Conservation (phyloP, 2,329 filamentous ascomycete genomes). For the Colletotrichum trifolii region DNA sequence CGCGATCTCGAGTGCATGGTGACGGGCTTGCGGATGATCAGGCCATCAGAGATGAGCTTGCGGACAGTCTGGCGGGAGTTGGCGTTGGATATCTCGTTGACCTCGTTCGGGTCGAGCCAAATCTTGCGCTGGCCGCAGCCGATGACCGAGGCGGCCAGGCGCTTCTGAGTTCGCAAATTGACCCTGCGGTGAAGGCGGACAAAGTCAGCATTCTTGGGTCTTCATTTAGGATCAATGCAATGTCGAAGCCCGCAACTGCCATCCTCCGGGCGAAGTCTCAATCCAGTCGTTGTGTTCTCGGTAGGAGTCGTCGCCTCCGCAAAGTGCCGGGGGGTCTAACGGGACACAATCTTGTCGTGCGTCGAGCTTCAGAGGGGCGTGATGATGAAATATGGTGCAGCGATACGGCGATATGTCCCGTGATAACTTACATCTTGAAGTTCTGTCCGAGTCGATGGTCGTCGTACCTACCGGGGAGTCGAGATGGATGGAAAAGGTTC, state of each 20-base stretch:
- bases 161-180: constrained; percentile 99
- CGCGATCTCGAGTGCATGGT: constrained; percentile 99
- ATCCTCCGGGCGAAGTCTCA: constrained; percentile 8
- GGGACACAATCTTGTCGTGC: constrained; percentile 1
- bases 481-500: constrained; percentile 45
- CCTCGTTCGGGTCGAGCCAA: constrained; percentile 99
- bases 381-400: constrained; percentile 15
- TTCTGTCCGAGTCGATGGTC: constrained; percentile 50
- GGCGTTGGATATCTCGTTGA: constrained; percentile 99
- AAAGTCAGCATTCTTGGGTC: constrained; percentile 33
- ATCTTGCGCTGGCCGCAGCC: constrained; percentile 99
- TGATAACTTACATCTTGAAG: constrained; percentile 53
- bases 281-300: constrained; percentile 19
- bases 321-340: constrained; percentile 8
- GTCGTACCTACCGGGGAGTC: constrained; percentile 44
- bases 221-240: too few relatives aligned
- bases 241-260: too few relatives aligned
- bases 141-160: constrained; percentile 98
- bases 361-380: too few relatives aligned
- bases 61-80: constrained; percentile 99
- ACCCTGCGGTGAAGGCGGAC: constrained; percentile 71
- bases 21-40: constrained; percentile 99
- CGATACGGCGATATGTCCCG: constrained; percentile 21
- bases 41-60: constrained; percentile 99
- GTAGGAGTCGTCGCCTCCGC: constrained; percentile 3